Evolutionary conservation across 2,329 filamentous ascomycete species (phyloP), one percentile per base, ranked within the genome.

Genomic region (Colletotrichum sp.): DNA sequence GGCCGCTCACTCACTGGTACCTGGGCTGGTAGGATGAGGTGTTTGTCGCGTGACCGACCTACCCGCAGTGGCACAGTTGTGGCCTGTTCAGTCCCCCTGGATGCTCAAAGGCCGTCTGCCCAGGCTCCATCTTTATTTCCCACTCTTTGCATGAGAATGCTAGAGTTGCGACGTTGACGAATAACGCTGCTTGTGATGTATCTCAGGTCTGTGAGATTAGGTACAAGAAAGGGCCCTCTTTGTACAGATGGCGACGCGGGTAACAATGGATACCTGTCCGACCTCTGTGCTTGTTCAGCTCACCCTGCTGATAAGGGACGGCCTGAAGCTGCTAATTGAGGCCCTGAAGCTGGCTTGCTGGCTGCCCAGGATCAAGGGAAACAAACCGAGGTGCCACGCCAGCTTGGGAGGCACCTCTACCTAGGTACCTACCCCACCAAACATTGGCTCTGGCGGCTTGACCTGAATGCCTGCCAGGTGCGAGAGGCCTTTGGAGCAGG

Each of bases 41-140:
- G 70, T 75, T 75, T 65, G 73, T 75, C 73, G 73, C 73, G 73
- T 75, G 73, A 75, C 73, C 59, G 34, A 44, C 15, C 64, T 64
- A 60, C 34, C 73, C 28, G 63, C 73, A 73, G 64, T 65, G 64
- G 73, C 64, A 75, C 73, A 75, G 70, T 62, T 68, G 63, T 73
- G 71, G 70, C 73, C 64, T 73, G 70, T 75, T 73, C 24, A 36
- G 55, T 36, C 36, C 44, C 44, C 69, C 64, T 57, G 26, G 18
- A 24, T 68, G 32, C 26, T 66, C 24, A 66, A 32, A 60, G 30
- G 24, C 26, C 28, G 63, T 63, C 28, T 44, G 30, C 55, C 32
- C 57, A 39, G 70, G 68, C 72, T 55, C 68, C 68, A 72, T 75
- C 62, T 30, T 52, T 62, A 68, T 65, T 73, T 67, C 34, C 69